These are phyloP conservation scores for Arctostaphylos glauca DNA, from an alignment of 148 eudicot genomes.

Conservation along the genomic window DNA sequence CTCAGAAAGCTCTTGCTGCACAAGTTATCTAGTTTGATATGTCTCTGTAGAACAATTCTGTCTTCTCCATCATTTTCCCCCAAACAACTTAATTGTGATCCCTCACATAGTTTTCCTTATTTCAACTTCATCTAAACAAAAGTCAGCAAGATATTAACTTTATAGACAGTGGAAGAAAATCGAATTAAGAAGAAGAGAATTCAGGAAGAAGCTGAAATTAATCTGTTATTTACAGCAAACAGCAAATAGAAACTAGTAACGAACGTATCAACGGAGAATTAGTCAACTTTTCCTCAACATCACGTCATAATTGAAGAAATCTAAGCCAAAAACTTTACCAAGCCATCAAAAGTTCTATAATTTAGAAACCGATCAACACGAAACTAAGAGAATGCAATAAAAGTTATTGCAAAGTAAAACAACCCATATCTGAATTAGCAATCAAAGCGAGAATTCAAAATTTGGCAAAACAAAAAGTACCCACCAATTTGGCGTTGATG, in stretches of 20 bases:
- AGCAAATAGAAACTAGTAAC: neutral
- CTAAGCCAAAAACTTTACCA: neutral
- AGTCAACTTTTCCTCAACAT: neutral
- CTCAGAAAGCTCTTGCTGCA: neutral
- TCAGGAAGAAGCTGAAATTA: neutral
- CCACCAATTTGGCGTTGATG: constrained; percentile 36
- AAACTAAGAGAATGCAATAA: neutral
- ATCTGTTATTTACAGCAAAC: neutral
- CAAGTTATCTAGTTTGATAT: neutral
- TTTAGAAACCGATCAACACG: neutral
- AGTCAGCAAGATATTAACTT: neutral
- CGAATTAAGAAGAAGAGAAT: neutral
- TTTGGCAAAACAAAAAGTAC: neutral
- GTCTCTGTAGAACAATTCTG: neutral
- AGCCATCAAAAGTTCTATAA: neutral
- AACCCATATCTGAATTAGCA: constrained; percentile 11
- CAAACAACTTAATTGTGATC: neutral
- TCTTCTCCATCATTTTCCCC: neutral
- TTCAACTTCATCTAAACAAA: neutral
- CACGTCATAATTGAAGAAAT: neutral
- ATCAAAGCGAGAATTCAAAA: neutral
- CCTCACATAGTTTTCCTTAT: neutral
- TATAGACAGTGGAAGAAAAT: neutral
- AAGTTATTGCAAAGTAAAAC: neutral
- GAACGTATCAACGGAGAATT: neutral